Evolutionary conservation across 2,329 filamentous ascomycete genomes (phyloP).

Genomic region (Calonectria fujianensis): DNA sequence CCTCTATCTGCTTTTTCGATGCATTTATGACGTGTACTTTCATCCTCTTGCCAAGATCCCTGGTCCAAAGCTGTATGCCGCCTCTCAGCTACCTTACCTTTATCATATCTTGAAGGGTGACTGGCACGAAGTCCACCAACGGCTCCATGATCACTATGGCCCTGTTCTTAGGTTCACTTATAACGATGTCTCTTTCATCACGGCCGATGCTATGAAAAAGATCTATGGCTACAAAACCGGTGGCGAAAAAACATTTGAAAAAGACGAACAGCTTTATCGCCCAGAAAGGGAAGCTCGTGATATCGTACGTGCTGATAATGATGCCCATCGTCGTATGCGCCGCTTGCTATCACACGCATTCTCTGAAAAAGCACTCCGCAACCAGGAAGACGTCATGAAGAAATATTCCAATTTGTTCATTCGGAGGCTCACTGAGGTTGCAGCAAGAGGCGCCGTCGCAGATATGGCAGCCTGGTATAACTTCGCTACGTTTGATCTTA

Average conservation of each 20-base stretch:
- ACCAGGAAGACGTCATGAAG: not conserved
- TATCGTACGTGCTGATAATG: not conserved
- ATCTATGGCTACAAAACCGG: not conserved
- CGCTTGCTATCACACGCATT: not conserved
- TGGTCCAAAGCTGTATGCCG: constrained; percentile 9
- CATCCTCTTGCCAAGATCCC: constrained; percentile 1
- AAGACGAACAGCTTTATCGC: not conserved
- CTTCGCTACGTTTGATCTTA: constrained; percentile 9
- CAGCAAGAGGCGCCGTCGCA: not conserved
- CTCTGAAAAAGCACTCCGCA: not conserved
- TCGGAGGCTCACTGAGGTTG: not conserved
- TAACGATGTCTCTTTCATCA: constrained; percentile 7
- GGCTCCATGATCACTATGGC: not conserved
- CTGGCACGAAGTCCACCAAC: not conserved
- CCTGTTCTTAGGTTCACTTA: not conserved
- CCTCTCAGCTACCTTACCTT: constrained; percentile 1
- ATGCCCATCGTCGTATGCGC: not conserved
- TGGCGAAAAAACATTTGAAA: not conserved
- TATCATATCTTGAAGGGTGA: constrained; percentile 1
- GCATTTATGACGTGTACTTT: not conserved
- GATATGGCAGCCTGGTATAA: constrained; percentile 1
- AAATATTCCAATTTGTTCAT: constrained; percentile 8
- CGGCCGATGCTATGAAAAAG: not conserved
- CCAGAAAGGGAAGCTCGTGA: not conserved
- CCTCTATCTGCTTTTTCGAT: not conserved